Conservation (phyloP, 75 land plant genomes). For the Sequoiadendron giganteum region DNA sequence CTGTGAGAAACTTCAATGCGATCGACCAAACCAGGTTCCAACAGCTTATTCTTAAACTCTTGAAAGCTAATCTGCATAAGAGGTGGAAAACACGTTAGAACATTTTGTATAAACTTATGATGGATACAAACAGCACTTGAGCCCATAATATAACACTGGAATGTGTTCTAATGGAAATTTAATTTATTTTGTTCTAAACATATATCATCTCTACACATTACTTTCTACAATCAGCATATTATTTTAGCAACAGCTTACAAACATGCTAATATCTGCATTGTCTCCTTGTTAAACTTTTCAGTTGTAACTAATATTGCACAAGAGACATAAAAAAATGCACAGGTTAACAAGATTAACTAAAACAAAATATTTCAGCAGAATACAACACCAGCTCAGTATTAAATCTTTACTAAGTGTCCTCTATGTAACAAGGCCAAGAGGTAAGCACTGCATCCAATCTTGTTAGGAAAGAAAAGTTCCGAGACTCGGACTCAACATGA, state of each 20-base stretch:
- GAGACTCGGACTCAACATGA: too few species aligned
- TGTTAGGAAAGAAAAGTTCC: too few species aligned
- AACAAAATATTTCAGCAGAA: background rate
- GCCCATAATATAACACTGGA: background rate
- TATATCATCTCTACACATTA: background rate
- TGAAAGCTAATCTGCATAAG: conserved; percentile 55
- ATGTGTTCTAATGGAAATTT: background rate
- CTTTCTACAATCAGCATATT: background rate
- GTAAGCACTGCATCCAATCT: background rate
- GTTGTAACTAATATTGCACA: background rate
- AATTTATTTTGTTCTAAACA: background rate
- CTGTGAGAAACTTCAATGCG: conserved; percentile 47
- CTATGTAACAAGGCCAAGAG: background rate
- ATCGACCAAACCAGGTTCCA: conserved; percentile 53
- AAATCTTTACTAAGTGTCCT: background rate
- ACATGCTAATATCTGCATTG: background rate
- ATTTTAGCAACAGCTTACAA: background rate
- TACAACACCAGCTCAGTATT: background rate
- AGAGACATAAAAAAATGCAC: background rate
- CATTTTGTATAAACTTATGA: background rate
- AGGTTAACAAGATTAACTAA: background rate
- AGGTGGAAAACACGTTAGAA: background rate
- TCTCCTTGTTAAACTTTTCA: background rate
- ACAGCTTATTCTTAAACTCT: conserved; percentile 58
- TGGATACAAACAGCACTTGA: background rate